Conservation (phyloP, 768 basidiomycete genomes). For the Xerocomus potaroensis region DNA sequence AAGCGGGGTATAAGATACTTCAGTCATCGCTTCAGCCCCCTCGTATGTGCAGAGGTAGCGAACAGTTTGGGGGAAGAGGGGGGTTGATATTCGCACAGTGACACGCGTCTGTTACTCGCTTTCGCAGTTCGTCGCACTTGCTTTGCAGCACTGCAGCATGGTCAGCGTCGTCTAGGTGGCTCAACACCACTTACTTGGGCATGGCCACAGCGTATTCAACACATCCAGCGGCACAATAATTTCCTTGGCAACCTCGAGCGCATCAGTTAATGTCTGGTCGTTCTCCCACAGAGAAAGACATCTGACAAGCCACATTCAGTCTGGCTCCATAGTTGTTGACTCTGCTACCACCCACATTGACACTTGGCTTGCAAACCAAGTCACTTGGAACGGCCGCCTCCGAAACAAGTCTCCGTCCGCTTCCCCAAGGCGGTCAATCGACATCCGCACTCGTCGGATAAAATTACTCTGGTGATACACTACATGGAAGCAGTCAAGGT, state of each 20-base stretch:
- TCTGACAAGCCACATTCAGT: conserved; percentile 32
- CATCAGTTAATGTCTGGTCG: conserved; percentile 52
- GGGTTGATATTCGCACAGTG: conserved; percentile 36
- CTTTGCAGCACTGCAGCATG: conserved; percentile 40
- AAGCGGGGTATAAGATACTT: conserved; percentile 26
- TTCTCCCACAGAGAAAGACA: conserved; percentile 64
- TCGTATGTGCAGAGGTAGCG: conserved; percentile 34
- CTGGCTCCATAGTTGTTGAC: background rate
- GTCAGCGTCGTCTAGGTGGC: conserved; percentile 2
- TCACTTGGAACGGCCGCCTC: conserved; percentile 64
- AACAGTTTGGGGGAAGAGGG: conserved; percentile 38
- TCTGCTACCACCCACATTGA: conserved; percentile 45
- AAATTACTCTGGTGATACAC: conserved; percentile 68
- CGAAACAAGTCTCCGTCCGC: conserved; percentile 53
- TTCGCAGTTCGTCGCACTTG: conserved; percentile 47
- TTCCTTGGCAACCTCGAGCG: conserved; percentile 62
- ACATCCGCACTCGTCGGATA: conserved; percentile 53
- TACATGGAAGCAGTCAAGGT: conserved; percentile 22
- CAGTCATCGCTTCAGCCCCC: conserved; percentile 24
- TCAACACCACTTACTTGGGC: conserved; percentile 36
- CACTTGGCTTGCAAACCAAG: conserved; percentile 69
- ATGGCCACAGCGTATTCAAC: conserved; percentile 69
- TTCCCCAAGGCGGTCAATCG: conserved; percentile 50
- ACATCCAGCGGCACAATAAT: conserved; percentile 62
- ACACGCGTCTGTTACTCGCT: conserved; percentile 48